Evolutionary conservation across 2,329 filamentous ascomycete species (phyloP), one percentile per base, ranked within the genome.

Genomic region (Aspergillus bombycis): DNA sequence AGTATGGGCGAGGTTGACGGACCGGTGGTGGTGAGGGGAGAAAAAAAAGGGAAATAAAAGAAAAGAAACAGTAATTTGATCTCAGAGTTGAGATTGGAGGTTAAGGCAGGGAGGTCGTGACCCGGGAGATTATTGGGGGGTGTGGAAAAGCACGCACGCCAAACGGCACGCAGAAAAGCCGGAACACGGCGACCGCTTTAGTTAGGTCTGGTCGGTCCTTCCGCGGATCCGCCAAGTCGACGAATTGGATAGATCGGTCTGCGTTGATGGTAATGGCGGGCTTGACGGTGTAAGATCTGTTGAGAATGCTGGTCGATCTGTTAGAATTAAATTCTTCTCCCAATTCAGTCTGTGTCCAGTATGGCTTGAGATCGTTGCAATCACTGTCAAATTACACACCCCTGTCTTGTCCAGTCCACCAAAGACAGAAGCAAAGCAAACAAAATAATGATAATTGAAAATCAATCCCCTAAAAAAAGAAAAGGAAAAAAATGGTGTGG

Each of bases 131-230:
- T 55, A 55, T 55, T 55, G 52, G 52, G 52, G 52, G 52, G 32
- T 38, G 52, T 55, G 60, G 60, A 14, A 58, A 55, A 56, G 59
- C 55, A 62, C 60, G 57, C 46, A 50, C 54, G 57, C 57, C 55
- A 57, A 63, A 60, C 62, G 63, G 61, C 65, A 65, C 63, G 65
- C 61, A 66, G 59, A 65, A 66, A 65, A 64, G 53, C 60, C 63
- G 61, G 63, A 62, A 61, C 58, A 61, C 58, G 38, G 60, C 62
- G 62, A 65, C 64, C 64, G 66, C 66, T 64, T 64, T 60, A 64
- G 66, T 46, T 54, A 9, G 32, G 32, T 41, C 41, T 60, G 57
- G 32, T 52, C 52, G 50, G 62, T 57, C 56, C 53, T 60, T 62
- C 62, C 64, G 59, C 43, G 41, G 63, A 62, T 60, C 62, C 62